phyloP scores from a whole-genome alignment of 495 filamentous ascomycete genomes.

The Hyphodiscus hymeniophilus region DNA sequence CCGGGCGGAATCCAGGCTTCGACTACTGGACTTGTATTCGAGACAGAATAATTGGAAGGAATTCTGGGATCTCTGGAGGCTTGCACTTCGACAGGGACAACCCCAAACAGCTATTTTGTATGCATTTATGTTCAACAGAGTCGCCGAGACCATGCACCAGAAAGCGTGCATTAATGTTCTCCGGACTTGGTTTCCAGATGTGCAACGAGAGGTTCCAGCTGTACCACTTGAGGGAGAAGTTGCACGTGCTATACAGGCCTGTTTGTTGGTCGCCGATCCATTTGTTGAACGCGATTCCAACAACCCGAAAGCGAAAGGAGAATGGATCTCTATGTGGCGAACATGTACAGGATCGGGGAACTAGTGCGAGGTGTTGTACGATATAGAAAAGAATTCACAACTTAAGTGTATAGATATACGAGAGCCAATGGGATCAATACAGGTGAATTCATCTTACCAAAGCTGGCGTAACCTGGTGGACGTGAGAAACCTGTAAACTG shows the following conservation, averaged over 20 bases:
- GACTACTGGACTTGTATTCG: conserved; percentile 38
- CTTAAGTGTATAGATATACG: too few relatives aligned
- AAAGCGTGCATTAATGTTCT: conserved; percentile 38
- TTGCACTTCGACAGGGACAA: conserved; percentile 38
- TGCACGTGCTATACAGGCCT: conserved; percentile 35
- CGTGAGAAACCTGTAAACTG: too few relatives aligned
- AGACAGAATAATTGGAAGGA: conserved; percentile 36
- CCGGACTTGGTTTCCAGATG: conserved; percentile 44
- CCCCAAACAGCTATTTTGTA: conserved; percentile 50
- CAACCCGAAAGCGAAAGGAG: conserved; percentile 10
- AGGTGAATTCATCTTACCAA: too few relatives aligned
- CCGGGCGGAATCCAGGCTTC: conserved; percentile 35
- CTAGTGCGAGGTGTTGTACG: too few relatives aligned
- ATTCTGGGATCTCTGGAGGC: conserved; percentile 57
- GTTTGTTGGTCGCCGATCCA: conserved; percentile 45
- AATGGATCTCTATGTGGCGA: conserved; percentile 16
- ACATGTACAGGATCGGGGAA: too few relatives aligned
- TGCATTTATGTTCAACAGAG: conserved; percentile 40
- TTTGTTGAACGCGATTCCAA: conserved; percentile 22
- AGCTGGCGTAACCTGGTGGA: too few relatives aligned
- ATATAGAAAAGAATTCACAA: too few relatives aligned
- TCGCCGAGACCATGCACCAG: conserved; percentile 40
- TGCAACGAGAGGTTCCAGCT: conserved; percentile 47
- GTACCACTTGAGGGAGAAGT: conserved; percentile 37
- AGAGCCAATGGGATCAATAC: too few relatives aligned